Base-by-base conservation (phyloP, 2,329 filamentous ascomycete species). In the Aciculosporium take region DNA sequence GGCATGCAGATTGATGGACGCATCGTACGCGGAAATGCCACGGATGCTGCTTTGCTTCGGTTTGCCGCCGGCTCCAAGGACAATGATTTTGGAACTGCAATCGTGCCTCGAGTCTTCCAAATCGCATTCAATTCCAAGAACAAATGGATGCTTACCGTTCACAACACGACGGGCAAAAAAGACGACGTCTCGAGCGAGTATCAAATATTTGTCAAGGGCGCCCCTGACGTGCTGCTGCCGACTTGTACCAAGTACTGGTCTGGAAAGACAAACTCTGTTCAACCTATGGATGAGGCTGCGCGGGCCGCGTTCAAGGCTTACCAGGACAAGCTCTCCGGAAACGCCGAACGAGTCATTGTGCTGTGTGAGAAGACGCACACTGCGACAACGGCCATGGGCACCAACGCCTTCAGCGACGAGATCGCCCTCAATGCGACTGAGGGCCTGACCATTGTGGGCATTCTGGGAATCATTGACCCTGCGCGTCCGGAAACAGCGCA, bases 321-420 rank as follows among this genome's bases (percentile, higher is more conserved):
- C 24, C 64, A 67, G 38, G 62, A 66, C 29, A 49, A 53, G 2
- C 57, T 67, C 0, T 66, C 64, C 0, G 50, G 57, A 2, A 62
- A 63, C 1, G 65, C 63, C 1, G 63, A 68, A 42, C 55, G 65
- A 39, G 64, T 68, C 12, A 64, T 65, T 25, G 53, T 68, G 0
- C 47, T 67, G 2, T 66, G 61, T 28, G 59, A 66, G 37, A 63
- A 62, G 43, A 54, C 54, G 7, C 53, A 59, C 6, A 46, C 40
- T 0, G 56, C 59, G 9, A 33, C 31, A 1, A 45, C 50, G 1
- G 41, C 48, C 2, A 49, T 56, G 5, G 57, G 58, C 4, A 64
- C 67, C 23, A 70, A 71, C 34, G 64, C 59, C 2, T 72, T 73
- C 45, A 67, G 59, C 35, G 67, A 72, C n/a, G 69, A 72, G 43